phyloP scores from a whole-genome alignment of 2,329 filamentous ascomycete species.

The Capronia epimyces region DNA sequence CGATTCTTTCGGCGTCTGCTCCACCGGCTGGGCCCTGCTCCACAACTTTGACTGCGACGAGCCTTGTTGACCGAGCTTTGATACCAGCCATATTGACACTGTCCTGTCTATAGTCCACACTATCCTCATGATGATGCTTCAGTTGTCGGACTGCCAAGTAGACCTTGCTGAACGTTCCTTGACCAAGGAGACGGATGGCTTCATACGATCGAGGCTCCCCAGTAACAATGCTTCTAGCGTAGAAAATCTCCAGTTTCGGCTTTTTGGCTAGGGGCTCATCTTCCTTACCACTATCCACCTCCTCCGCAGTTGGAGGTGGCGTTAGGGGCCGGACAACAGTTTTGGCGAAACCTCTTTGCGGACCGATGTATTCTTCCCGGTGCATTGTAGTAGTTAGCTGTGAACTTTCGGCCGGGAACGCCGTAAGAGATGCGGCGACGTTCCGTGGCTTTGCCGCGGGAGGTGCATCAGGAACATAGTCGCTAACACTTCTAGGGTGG shows the following conservation, averaged over 20 bases:
- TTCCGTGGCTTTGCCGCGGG: constrained; percentile 63
- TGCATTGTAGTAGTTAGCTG: constrained; percentile 53
- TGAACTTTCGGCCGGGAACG: constrained; percentile 44
- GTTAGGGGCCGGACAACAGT: constrained; percentile 63
- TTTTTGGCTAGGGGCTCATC: constrained; percentile 30
- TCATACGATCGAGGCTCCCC: constrained; percentile 71
- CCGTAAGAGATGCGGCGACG: constrained; percentile 63
- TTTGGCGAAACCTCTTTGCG: constrained; percentile 65
- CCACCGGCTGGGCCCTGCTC: constrained; percentile 91
- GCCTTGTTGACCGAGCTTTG: constrained; percentile 58
- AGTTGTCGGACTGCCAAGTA: constrained; percentile 81
- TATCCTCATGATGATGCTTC: constrained; percentile 42
- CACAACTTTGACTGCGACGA: constrained; percentile 93
- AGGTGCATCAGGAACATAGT: constrained; percentile 71
- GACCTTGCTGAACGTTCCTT: constrained; percentile 93
- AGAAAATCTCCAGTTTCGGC: constrained; percentile 55
- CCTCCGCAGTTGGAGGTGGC: constrained; percentile 58
- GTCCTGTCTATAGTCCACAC: constrained; percentile 34
- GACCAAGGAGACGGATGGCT: constrained; percentile 72
- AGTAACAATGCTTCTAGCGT: constrained; percentile 61
- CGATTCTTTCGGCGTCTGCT: constrained; percentile 85
- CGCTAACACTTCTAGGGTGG: constrained; percentile 79
- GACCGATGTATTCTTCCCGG: constrained; percentile 74
- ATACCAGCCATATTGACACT: constrained; percentile 39
- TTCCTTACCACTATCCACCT: constrained; percentile 46